Evolutionary conservation across 1,284 basidiomycete genomes (phyloP), one percentile per base, ranked within the genome.

Genomic region (Rhodotorula sp.): DNA sequence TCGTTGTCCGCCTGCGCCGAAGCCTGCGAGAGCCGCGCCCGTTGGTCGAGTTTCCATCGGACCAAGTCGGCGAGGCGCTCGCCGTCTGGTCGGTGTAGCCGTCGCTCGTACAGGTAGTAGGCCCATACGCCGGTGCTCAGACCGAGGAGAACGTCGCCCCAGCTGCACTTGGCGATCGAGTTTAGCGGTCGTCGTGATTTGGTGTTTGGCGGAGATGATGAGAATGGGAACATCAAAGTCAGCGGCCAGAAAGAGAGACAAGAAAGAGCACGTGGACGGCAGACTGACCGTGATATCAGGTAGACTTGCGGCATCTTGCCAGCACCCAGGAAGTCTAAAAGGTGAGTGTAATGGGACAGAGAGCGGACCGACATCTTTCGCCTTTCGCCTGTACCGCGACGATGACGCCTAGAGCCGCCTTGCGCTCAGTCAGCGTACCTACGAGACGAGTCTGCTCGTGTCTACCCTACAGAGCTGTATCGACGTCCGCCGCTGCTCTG

Each of bases 71-170:
- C 51, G 16, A 71, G 58, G 31, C 46, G 60, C 34, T 67, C 65
- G 14, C 67, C 62, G 12, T 51, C 39, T 3, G 69, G 47, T 5
- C 69, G 57, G 47, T 58, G 12, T 2, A 61, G 34, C 4, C 63
- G 64, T 5, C 65, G 62, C 59, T 71, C 69, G 58, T 71, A 71
- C 2, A 67, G 58, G 26, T 31, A 31, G 65, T 71, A 71, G 57
- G 62, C 69, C 31, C 60, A 62, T 4, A 67, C 54, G 21, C 69
- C 69, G 8, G 69, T 71, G 4, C 54, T 7, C 12, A 65, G n/a
- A 29, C 65, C 69, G 23, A 71, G 58, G 6, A 57, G 23, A 29
- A 71, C 52, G 58, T 71, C 69, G 26, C 69, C 69, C 51, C 46
- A 61, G 20, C 69, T 71, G 46, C 1, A 2, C 20, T 43, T 10